These are phyloP conservation scores for Brettanomyces naardenensis DNA, from an alignment of 805 yeast genomes.

Conservation along the genomic window DNA sequence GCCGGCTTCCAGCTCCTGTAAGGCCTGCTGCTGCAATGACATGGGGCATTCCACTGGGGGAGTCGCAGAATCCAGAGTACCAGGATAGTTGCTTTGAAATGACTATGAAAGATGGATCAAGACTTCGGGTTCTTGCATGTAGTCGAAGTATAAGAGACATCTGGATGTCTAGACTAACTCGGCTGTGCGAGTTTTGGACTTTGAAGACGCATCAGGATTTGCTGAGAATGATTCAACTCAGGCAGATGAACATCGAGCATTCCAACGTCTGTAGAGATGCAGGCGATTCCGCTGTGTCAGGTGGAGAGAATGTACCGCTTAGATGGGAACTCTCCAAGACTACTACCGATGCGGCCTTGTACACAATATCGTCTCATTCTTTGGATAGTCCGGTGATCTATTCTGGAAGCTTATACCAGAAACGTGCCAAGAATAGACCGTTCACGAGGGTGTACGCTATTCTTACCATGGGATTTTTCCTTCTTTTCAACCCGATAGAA, in stretches of 20 bases:
- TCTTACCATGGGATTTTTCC: conserved; percentile 61
- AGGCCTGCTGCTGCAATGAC: conserved; percentile 24
- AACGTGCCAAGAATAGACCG: conserved; percentile 58
- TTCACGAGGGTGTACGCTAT: conserved; percentile 57
- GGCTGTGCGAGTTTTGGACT: conserved; percentile 53
- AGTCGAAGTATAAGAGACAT: conserved; percentile 39
- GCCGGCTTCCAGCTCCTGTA: conserved; percentile 18
- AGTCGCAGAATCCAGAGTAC: conserved; percentile 6
- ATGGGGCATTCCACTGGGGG: conserved; percentile 19
- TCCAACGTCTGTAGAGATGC: conserved; percentile 44
- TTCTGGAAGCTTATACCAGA: conserved; percentile 64
- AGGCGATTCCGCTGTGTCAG: conserved; percentile 46
- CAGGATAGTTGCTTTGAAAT: conserved; percentile 48
- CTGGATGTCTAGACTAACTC: conserved; percentile 54
- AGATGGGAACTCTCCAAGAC: conserved; percentile 52
- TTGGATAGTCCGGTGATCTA: conserved; percentile 51
- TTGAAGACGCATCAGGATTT: conserved; percentile 34
- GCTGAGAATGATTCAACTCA: conserved; percentile 26
- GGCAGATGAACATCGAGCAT: conserved; percentile 35
- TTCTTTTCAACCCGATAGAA: conserved; percentile 44
- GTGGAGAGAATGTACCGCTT: conserved; percentile 20
- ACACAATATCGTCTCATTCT: conserved; percentile 50
- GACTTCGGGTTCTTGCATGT: conserved; percentile 50
- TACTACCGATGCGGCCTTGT: conserved; percentile 42
- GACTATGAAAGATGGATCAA: conserved; percentile 35